Conservation (phyloP, 495 filamentous ascomycete species). For the Neurospora tetrasperma region DNA sequence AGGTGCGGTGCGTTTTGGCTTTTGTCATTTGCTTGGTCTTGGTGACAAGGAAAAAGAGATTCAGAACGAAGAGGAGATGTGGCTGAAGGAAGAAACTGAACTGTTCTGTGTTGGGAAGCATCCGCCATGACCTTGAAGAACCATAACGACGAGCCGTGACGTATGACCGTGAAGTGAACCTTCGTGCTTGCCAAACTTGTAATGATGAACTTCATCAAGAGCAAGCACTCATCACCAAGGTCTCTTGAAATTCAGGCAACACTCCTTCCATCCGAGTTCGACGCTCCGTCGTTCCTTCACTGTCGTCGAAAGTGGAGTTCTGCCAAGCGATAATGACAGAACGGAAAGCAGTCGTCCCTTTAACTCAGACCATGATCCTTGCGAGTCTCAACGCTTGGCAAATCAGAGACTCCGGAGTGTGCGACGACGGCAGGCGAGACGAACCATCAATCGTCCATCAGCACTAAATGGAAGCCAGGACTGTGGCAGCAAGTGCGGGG, state of each 20-base stretch:
- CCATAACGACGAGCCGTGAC: neutral
- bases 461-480: neutral
- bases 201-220: neutral
- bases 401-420: neutral
- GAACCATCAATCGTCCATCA: neutral
- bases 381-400: neutral
- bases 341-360: neutral
- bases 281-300: neutral
- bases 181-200: neutral
- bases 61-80: too few species aligned
- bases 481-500: neutral
- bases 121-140: neutral
- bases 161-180: neutral
- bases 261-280: neutral
- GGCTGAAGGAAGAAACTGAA: too few species aligned
- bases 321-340: neutral
- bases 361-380: neutral
- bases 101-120: neutral
- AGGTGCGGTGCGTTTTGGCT: too few species aligned
- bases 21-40: too few species aligned
- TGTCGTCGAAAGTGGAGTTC: neutral
- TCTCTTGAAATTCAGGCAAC: too few species aligned
- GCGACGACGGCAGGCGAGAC: neutral
- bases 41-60: too few species aligned
- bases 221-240: neutral